Conservation (phyloP, 768 basidiomycete species). For the Sporobolomyces phaffii region DNA sequence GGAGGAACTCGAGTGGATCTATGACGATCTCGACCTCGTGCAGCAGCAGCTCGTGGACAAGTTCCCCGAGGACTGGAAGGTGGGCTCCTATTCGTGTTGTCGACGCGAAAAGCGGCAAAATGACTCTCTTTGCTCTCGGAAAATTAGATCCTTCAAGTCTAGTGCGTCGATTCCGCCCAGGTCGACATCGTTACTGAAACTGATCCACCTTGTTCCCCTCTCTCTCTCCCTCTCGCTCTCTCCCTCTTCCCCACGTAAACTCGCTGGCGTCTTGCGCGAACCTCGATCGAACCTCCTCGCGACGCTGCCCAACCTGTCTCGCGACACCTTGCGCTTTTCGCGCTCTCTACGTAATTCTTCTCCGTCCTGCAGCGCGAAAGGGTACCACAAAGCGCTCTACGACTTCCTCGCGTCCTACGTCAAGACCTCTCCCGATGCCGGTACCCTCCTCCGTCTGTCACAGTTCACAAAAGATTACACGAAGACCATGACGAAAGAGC, state of each 20-base stretch:
- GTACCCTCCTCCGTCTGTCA: slow-evolving; percentile 72
- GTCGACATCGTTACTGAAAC: too few relatives aligned
- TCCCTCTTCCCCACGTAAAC: background rate
- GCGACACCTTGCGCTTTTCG: background rate
- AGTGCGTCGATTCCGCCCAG: slow-evolving; percentile 11
- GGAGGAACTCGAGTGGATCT: slow-evolving; percentile 74
- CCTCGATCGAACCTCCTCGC: too few relatives aligned
- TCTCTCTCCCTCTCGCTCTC: background rate
- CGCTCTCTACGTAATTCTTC: background rate
- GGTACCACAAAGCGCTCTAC: slow-evolving; percentile 83
- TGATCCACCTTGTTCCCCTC: background rate
- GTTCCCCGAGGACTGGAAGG: slow-evolving; percentile 88
- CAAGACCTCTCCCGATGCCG: slow-evolving; percentile 75
- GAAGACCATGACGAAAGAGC: slow-evolving; percentile 79
- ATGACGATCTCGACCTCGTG: slow-evolving; percentile 88
- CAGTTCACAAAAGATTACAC: slow-evolving; percentile 96
- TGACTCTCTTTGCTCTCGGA: background rate
- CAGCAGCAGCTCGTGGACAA: slow-evolving; percentile 81
- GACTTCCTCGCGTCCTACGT: slow-evolving; percentile 64
- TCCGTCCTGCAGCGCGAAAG: slow-evolving; percentile 53
- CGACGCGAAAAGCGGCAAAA: background rate
- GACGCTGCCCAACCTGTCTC: background rate
- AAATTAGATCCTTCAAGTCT: slow-evolving; percentile 32
- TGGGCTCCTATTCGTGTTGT: slow-evolving; percentile 51
- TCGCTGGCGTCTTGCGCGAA: background rate